A percentile compares a stretch with the other conserved stretches of the same genome.
These are phyloP conservation scores for Amanita phalloides DNA, from an alignment of 768 basidiomycete genomes.

Conservation along the genomic window DNA sequence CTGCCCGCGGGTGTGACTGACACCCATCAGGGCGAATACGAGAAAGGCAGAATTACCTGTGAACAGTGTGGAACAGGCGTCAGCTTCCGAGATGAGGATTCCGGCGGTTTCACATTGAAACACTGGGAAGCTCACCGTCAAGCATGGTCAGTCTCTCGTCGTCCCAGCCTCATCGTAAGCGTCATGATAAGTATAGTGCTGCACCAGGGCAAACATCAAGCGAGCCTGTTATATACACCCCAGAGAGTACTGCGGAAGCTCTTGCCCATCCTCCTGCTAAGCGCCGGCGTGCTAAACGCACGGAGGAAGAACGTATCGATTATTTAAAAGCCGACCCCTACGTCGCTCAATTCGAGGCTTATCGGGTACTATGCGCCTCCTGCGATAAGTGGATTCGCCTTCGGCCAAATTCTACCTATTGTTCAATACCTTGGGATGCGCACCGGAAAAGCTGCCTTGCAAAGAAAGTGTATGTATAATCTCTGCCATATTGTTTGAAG, in stretches of 20 bases:
- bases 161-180: not conserved
- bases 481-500: not conserved
- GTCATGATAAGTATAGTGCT: not conserved
- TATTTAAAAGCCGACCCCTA: constrained; percentile 64
- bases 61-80: constrained; percentile 51
- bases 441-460: constrained; percentile 76
- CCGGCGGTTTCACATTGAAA: constrained; percentile 53
- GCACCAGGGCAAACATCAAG: constrained; percentile 8
- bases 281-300: constrained; percentile 63
- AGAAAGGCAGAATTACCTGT: constrained; percentile 21
- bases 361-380: constrained; percentile 66
- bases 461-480: constrained; percentile 53
- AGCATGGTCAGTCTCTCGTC: constrained; percentile 35
- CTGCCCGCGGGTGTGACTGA: constrained; percentile 4
- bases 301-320: constrained; percentile 68
- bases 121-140: constrained; percentile 62
- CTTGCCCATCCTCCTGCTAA: constrained; percentile 43
- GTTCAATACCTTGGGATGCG: constrained; percentile 83
- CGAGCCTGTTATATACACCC: constrained; percentile 31
- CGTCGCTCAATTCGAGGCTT: constrained; percentile 73
- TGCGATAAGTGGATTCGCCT: constrained; percentile 84
- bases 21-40: constrained; percentile 5
- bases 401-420: constrained; percentile 80
- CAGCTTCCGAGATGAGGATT: constrained; percentile 54
- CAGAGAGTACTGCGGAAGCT: constrained; percentile 27